Percentiles rank a stretch among this genome's conserved stretches.
These are phyloP conservation scores for Medicago ruthenica DNA, from an alignment of 306 rosid species.

Conservation along the genomic window DNA sequence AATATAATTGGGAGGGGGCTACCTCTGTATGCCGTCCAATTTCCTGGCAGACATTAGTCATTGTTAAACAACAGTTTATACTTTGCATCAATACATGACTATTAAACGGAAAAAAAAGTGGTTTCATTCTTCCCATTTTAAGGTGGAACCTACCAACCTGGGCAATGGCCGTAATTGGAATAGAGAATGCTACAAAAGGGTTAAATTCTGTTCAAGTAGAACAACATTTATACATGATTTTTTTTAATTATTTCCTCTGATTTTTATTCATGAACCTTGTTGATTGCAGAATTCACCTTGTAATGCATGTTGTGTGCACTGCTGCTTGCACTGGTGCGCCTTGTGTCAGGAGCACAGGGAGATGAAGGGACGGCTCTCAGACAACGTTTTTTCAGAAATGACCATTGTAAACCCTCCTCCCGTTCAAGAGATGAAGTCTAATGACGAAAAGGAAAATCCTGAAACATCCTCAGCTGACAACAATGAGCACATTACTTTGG, in stretches of 20 bases:
- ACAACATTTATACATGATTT: neutral
- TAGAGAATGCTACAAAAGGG: constrained; percentile 9
- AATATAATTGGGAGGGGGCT: neutral
- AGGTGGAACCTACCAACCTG: neutral
- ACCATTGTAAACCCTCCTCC: constrained; percentile 88
- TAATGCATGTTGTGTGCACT: constrained; percentile 90
- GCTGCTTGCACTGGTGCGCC: constrained; percentile 98
- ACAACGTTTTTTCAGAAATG: constrained; percentile 66
- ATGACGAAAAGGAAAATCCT: constrained; percentile 52
- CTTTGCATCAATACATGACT: constrained; percentile 2
- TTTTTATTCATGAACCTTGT: constrained; percentile 27
- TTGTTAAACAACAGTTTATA: neutral
- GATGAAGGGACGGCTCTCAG: constrained; percentile 84
- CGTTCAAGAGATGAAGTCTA: constrained; percentile 77
- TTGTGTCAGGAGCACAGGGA: constrained; percentile 97
- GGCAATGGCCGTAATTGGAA: constrained; percentile 1
- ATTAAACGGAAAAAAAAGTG: neutral
- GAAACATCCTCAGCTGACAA: constrained; percentile 58
- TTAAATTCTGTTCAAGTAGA: neutral
- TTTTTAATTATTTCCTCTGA: constrained; percentile 3
- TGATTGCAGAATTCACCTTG: constrained; percentile 79
- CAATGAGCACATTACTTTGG: constrained; percentile 68
- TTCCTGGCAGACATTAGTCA: neutral
- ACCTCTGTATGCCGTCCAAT: neutral
- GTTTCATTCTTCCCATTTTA: constrained; percentile 15